These are phyloP conservation scores for Alternaria consortialis DNA, from an alignment of 2,329 filamentous ascomycete genomes.

Conservation along the genomic window DNA sequence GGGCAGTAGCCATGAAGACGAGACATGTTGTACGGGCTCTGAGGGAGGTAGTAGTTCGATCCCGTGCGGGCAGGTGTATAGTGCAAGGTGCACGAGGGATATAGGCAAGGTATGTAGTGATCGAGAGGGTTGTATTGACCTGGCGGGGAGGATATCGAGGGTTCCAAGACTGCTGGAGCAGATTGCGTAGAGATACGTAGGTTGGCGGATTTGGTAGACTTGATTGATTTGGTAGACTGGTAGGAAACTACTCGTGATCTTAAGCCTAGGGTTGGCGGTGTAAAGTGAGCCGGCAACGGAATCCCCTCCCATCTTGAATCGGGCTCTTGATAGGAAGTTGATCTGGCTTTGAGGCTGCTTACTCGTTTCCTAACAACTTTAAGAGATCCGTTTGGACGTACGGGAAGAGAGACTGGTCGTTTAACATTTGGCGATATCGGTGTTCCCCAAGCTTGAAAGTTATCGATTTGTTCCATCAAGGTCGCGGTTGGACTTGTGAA, in stretches of 20 bases:
- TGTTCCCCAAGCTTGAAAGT: slow-evolving; percentile 11
- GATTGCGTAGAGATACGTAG: slow-evolving; percentile 26
- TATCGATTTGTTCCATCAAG: slow-evolving; percentile 14
- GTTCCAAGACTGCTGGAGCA: slow-evolving; percentile 22
- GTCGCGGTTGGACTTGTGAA: slow-evolving; percentile 11
- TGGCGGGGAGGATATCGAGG: slow-evolving; percentile 10
- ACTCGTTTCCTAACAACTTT: slow-evolving; percentile 11
- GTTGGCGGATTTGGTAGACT: slow-evolving; percentile 15
- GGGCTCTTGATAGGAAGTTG: slow-evolving; percentile 17
- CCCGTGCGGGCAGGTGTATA: slow-evolving; percentile 36
- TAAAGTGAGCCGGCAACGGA: slow-evolving; percentile 27
- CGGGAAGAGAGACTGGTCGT: slow-evolving; percentile 15
- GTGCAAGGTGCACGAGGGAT: slow-evolving; percentile 33
- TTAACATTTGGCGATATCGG: slow-evolving; percentile 11
- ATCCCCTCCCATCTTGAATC: slow-evolving; percentile 27
- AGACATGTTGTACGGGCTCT: slow-evolving; percentile 38
- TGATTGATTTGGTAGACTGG: slow-evolving; percentile 26
- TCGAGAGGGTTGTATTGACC: slow-evolving; percentile 42
- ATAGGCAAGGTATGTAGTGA: slow-evolving; percentile 44
- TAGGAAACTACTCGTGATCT: slow-evolving; percentile 31
- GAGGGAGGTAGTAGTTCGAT: slow-evolving; percentile 39
- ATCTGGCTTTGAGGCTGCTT: slow-evolving; percentile 20
- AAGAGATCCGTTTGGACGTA: slow-evolving; percentile 10
- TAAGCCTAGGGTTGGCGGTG: slow-evolving; percentile 18
- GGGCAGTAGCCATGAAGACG: slow-evolving; percentile 42